Base-by-base conservation (phyloP, 768 basidiomycete genomes). In the Leccinum sublutescens region DNA sequence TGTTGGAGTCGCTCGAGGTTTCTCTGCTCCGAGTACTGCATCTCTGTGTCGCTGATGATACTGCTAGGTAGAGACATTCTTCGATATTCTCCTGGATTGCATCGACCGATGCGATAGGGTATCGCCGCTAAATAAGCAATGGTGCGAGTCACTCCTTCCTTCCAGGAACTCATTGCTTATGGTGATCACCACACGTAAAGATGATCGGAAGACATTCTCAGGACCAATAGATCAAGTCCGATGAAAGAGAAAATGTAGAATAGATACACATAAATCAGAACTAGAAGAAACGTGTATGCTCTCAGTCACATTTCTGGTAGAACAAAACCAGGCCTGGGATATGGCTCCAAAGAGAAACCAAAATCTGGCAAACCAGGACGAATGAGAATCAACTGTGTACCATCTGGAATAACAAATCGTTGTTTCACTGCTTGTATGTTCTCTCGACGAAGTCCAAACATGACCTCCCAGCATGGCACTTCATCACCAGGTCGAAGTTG, bases 1-100 rank as follows among this genome's bases (percentile, higher is more conserved):
- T 95, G 12, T 81, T 85, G 9, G 80, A 88, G 64, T 74, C 79
- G 9, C 72, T 94, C 23, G 77, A 94, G 71, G 93, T 93, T 54
- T 65, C 11, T 52, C 33, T 29, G 45, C 50, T 50, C 19, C 27
- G 51, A 17, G 38, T n/a, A n/a, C 25, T 29, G 8, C 48, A 25
- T 19, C 38, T 17, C 29, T 17, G 14, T 27, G 23, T 51, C 27
- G 34, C 60, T 68, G n/a, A 65, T 21, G 23, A 10, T 40, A 25
- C 23, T 31, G 5, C 29, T 59, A 91, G 90, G 83, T 89, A 1
- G 71, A 77, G 3, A 76, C 68, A 3, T 91, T 92, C 73, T 91
- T 91, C 66, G 72, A 82, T 12, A 63, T 90, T 23, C 80, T 93
- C 60, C 73, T 89, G 45, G 80, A 82, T 25, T 85, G 82, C 58